Percentiles rank a stretch among this genome's conserved stretches.
phyloP scores from a whole-genome alignment of 2,329 filamentous ascomycete genomes.

The Proliferodiscus dingleyae region DNA sequence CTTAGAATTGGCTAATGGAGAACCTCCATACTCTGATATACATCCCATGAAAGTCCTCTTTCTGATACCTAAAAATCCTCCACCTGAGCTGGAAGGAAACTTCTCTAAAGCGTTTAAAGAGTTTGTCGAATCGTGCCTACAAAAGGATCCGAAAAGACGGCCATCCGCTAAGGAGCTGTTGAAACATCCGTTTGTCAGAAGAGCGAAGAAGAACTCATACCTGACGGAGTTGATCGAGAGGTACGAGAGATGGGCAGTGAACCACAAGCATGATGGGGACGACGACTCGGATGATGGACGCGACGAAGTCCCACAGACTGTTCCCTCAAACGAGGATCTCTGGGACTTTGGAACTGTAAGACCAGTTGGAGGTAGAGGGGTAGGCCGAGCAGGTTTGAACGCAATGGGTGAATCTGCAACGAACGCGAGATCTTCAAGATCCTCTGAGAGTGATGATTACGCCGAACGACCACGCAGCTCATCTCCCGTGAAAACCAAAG shows the following conservation, averaged over 20 bases:
- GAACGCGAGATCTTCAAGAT: slow-evolving; percentile 63
- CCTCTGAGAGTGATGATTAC: slow-evolving; percentile 46
- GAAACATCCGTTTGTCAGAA: slow-evolving; percentile 83
- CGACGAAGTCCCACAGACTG: slow-evolving; percentile 39
- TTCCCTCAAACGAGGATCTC: slow-evolving; percentile 69
- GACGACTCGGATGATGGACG: slow-evolving; percentile 54
- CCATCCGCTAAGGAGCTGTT: slow-evolving; percentile 83
- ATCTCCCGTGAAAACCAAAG: slow-evolving; percentile 49
- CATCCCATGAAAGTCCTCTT: slow-evolving; percentile 99
- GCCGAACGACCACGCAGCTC: slow-evolving; percentile 46
- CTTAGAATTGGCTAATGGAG: slow-evolving; percentile 83
- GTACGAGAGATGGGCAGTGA: slow-evolving; percentile 79
- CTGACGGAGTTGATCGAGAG: slow-evolving; percentile 93
- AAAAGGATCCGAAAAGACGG: slow-evolving; percentile 83
- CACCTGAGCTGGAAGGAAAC: slow-evolving; percentile 74
- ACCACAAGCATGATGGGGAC: slow-evolving; percentile 65
- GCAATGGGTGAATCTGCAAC: slow-evolving; percentile 76
- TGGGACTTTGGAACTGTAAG: slow-evolving; percentile 98
- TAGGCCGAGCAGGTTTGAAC: slow-evolving; percentile 56
- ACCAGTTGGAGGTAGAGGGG: slow-evolving; percentile 64
- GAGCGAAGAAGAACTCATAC: slow-evolving; percentile 93
- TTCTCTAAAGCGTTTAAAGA: slow-evolving; percentile 82
- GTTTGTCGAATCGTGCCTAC: slow-evolving; percentile 77
- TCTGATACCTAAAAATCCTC: slow-evolving; percentile 89
- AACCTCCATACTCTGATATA: slow-evolving; percentile 92